Conservation (phyloP, 2,329 filamentous ascomycete genomes). For the Scedosporium dehoogii region DNA sequence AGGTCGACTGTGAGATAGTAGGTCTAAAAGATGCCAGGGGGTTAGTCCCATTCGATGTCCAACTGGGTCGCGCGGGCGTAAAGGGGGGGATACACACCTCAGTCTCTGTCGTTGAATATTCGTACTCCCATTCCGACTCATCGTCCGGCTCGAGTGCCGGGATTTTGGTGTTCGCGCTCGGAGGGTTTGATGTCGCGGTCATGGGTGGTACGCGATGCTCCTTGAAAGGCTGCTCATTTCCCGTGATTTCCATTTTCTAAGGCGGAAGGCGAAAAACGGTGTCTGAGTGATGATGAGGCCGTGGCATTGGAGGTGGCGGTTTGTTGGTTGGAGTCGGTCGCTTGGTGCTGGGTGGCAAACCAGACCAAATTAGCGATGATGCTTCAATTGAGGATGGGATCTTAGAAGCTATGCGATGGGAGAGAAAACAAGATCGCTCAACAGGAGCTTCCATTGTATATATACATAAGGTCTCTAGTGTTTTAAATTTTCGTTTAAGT, state of each 20-base stretch:
- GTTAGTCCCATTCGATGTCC: background rate
- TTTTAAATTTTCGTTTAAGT: too few relatives aligned
- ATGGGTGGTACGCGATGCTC: background rate
- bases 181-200: background rate
- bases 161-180: conserved; percentile 4
- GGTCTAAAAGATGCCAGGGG: conserved; percentile 30
- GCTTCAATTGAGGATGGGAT: background rate
- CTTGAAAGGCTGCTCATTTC: background rate
- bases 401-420: background rate
- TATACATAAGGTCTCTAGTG: too few relatives aligned
- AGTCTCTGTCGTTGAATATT: conserved; percentile 54
- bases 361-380: background rate
- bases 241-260: background rate
- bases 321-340: background rate
- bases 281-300: background rate
- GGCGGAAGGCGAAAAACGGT: background rate
- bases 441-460: too few relatives aligned
- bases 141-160: conserved; percentile 20
- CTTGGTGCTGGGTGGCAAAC: background rate
- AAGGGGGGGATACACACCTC: conserved; percentile 34
- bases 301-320: background rate
- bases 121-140: conserved; percentile 57
- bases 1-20: conserved; percentile 56
- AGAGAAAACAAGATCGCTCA: background rate
- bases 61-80: background rate